Evolutionary conservation across 2,329 filamentous ascomycete genomes (phyloP).

Genomic region (Parastagonospora nodorum): DNA sequence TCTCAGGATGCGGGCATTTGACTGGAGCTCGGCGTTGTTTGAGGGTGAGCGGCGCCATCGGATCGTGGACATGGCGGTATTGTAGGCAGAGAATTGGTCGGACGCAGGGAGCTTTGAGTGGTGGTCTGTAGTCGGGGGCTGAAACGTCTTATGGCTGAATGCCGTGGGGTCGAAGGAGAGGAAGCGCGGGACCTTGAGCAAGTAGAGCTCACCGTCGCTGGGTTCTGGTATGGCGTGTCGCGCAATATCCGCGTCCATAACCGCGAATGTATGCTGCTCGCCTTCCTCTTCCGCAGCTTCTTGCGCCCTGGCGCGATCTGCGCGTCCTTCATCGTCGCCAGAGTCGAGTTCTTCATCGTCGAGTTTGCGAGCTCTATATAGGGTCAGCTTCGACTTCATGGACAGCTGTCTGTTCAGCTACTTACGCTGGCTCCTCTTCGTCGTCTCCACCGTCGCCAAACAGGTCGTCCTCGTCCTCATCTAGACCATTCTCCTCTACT

Average conservation of each 20-base stretch:
- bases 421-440: conserved; percentile 32
- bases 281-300: conserved; percentile 56
- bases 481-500: conserved; percentile 37
- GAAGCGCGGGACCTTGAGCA: conserved; percentile 74
- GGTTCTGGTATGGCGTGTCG: conserved; percentile 74
- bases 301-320: conserved; percentile 60
- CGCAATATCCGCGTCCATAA: conserved; percentile 68
- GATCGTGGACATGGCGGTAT: conserved; percentile 69
- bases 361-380: conserved; percentile 52
- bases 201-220: conserved; percentile 73
- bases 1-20: conserved; percentile 74
- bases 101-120: conserved; percentile 54
- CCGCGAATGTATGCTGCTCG: conserved; percentile 60
- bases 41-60: conserved; percentile 71
- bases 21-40: conserved; percentile 69
- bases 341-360: conserved; percentile 68
- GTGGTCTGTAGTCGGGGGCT: conserved; percentile 65
- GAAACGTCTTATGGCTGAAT: conserved; percentile 70
- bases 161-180: conserved; percentile 70
- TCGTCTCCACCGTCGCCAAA: conserved; percentile 52
- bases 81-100: conserved; percentile 62
- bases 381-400: conserved; percentile 14
- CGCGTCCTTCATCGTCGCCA: conserved; percentile 65
- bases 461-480: conserved; percentile 51
- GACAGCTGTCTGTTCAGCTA: conserved; percentile 39